phyloP scores from a whole-genome alignment of 2,329 filamentous ascomycete species.

The Scorias spongiosa region DNA sequence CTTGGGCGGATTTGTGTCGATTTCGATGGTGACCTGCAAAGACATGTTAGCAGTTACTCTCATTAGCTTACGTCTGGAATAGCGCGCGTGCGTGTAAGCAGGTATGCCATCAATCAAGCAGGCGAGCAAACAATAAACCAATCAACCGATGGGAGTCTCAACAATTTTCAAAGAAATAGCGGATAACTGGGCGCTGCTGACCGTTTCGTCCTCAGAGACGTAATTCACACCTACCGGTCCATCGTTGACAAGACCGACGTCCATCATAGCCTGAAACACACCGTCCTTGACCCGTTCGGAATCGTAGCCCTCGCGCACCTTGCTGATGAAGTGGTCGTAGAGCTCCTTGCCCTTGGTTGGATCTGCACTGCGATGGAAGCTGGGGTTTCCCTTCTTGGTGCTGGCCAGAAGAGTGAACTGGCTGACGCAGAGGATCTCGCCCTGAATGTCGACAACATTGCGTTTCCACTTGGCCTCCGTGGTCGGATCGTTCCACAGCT shows the following conservation, averaged over 20 bases:
- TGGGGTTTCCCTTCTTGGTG: constrained; percentile 88
- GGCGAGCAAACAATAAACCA: no score
- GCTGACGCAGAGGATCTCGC: constrained; percentile 91
- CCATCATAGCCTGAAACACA: constrained; percentile 99
- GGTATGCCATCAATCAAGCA: no score
- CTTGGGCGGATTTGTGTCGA: constrained; percentile 32
- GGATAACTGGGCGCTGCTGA: constrained; percentile 10
- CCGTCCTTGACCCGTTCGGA: constrained; percentile 75
- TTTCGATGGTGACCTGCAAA: constrained; percentile 32
- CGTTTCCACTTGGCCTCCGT: constrained; percentile 74
- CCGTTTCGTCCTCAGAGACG: constrained; percentile 41
- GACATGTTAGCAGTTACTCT: background rate
- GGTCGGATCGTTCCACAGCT: constrained; percentile 74
- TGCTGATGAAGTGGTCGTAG: constrained; percentile 70
- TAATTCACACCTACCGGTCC: constrained; percentile 51
- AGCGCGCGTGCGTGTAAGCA: no score
- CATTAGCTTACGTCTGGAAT: background rate
- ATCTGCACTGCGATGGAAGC: constrained; percentile 78
- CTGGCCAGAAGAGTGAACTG: constrained; percentile 90
- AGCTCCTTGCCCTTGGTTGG: constrained; percentile 64
- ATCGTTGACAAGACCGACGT: constrained; percentile 84
- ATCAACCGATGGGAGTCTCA: background rate
- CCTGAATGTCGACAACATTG: constrained; percentile 72
- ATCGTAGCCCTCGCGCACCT: constrained; percentile 56
- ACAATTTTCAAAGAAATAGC: background rate